phyloP scores from a whole-genome alignment of 2,329 filamentous ascomycete genomes.

The Ophiosphaerella korrae region DNA sequence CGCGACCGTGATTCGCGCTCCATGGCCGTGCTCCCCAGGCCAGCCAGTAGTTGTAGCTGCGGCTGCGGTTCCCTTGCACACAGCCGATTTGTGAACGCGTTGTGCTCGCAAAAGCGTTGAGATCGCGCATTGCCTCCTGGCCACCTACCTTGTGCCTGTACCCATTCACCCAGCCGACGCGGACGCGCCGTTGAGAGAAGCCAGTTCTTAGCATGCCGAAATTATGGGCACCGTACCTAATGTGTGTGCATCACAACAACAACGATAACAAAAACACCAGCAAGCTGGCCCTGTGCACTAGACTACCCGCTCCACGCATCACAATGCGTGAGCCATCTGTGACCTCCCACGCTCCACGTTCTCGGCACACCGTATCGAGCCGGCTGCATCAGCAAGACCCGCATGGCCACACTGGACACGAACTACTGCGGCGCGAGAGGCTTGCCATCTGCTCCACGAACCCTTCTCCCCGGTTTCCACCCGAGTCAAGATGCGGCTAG shows the following conservation, averaged over 20 bases:
- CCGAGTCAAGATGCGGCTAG: conserved; percentile 18
- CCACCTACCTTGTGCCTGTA: no score
- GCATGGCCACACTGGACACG: conserved; percentile 25
- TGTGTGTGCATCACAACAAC: neutral
- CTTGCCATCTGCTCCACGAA: conserved; percentile 18
- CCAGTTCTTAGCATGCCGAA: no score
- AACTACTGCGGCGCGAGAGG: conserved; percentile 27
- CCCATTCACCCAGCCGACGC: conserved; percentile 14
- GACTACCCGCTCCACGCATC: neutral
- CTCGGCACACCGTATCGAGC: conserved; percentile 16
- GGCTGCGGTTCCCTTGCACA: conserved; percentile 18
- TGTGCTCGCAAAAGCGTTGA: conserved; percentile 8
- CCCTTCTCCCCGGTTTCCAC: conserved; percentile 14
- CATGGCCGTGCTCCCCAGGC: conserved; percentile 23
- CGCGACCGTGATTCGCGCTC: conserved; percentile 28
- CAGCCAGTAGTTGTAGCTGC: conserved; percentile 19
- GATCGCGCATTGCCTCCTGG: neutral
- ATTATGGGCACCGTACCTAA: no score
- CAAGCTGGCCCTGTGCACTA: neutral
- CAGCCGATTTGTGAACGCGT: neutral
- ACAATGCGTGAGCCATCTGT: conserved; percentile 4
- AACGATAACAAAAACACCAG: neutral
- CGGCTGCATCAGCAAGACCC: conserved; percentile 28
- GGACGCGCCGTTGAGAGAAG: neutral
- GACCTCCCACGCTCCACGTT: conserved; percentile 14